Conservation (phyloP, 2,329 filamentous ascomycete genomes). For the Ilyonectria robusta region DNA sequence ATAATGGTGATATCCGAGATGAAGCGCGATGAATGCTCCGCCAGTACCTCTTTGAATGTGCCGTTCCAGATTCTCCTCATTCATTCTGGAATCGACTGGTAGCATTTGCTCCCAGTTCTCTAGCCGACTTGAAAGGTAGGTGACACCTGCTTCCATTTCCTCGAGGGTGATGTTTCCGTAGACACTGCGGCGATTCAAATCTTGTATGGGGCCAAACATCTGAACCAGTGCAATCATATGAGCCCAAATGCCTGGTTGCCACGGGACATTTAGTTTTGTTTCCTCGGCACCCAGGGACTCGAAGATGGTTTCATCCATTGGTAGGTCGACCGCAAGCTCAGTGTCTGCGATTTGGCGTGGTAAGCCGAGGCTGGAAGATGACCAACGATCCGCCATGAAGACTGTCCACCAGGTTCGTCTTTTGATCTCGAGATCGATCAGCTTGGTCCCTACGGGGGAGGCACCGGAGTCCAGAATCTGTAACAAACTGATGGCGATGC, state of each 20-base stretch:
- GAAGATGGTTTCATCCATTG: slow-evolving; percentile 49
- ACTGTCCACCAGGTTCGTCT: slow-evolving; percentile 36
- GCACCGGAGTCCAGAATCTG: slow-evolving; percentile 24
- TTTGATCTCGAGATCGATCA: slow-evolving; percentile 24
- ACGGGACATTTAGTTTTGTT: slow-evolving; percentile 7
- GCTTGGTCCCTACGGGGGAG: neutral
- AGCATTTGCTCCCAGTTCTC: slow-evolving; percentile 35
- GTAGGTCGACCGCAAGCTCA: slow-evolving; percentile 20
- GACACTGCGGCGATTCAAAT: slow-evolving; percentile 50
- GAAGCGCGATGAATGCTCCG: slow-evolving; percentile 53
- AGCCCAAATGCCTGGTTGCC: slow-evolving; percentile 52
- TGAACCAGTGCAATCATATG: slow-evolving; percentile 52
- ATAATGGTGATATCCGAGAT: slow-evolving; percentile 56
- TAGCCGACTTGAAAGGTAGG: slow-evolving; percentile 23
- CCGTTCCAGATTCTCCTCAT: slow-evolving; percentile 37
- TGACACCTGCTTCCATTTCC: slow-evolving; percentile 19
- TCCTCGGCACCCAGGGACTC: slow-evolving; percentile 22
- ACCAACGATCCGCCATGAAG: slow-evolving; percentile 39
- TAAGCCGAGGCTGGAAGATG: slow-evolving; percentile 33
- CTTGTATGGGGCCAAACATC: slow-evolving; percentile 51
- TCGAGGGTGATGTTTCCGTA: slow-evolving; percentile 23
- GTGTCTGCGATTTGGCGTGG: slow-evolving; percentile 28
- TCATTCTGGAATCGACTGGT: slow-evolving; percentile 23
- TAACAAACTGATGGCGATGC: slow-evolving; percentile 27
- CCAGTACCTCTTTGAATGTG: slow-evolving; percentile 47